These are phyloP conservation scores for Hortiboletus flavorubellus DNA, from an alignment of 768 basidiomycete species.

Conservation along the genomic window DNA sequence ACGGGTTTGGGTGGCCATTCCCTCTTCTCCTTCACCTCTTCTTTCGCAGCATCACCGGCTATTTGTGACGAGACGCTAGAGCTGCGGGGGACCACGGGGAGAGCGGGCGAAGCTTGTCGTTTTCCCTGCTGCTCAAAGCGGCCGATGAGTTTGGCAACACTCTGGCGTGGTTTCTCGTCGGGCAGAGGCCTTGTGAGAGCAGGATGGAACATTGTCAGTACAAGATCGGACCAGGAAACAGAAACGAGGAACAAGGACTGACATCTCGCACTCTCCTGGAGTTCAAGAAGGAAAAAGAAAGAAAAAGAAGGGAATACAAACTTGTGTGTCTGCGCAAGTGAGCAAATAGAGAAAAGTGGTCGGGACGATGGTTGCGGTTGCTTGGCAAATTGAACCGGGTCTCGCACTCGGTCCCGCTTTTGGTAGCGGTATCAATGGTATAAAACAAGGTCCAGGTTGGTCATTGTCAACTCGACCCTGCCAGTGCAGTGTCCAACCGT, in stretches of 20 bases:
- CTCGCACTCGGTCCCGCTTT: constrained; percentile 13
- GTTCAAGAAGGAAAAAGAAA: constrained; percentile 12
- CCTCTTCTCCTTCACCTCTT: constrained; percentile 65
- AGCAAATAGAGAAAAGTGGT: constrained; percentile 18
- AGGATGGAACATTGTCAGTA: constrained; percentile 9
- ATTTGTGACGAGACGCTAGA: constrained; percentile 65
- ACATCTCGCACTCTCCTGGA: constrained; percentile 26
- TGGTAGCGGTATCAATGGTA: constrained; percentile 6
- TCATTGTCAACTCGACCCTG: constrained; percentile 6
- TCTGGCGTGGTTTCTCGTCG: constrained; percentile 83
- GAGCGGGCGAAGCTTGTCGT: constrained; percentile 44
- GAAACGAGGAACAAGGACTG: constrained; percentile 16
- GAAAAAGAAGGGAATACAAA: constrained; percentile 14
- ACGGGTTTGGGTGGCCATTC: constrained; percentile 71
- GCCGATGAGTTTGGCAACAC: constrained; percentile 88
- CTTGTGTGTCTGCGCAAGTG: constrained; percentile 7
- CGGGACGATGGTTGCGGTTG: constrained; percentile 28
- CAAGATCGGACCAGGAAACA: constrained; percentile 4
- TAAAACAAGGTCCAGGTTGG: neutral
- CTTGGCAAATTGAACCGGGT: constrained; percentile 1
- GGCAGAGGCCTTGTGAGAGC: constrained; percentile 65
- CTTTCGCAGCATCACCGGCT: constrained; percentile 61
- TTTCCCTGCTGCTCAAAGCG: constrained; percentile 83
- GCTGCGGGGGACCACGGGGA: constrained; percentile 48
- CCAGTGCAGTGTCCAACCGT: neutral